A percentile compares a stretch with the other conserved stretches of the same genome.
Conservation (phyloP, 441 rosid genomes). For the Gossypium davidsonii region DNA sequence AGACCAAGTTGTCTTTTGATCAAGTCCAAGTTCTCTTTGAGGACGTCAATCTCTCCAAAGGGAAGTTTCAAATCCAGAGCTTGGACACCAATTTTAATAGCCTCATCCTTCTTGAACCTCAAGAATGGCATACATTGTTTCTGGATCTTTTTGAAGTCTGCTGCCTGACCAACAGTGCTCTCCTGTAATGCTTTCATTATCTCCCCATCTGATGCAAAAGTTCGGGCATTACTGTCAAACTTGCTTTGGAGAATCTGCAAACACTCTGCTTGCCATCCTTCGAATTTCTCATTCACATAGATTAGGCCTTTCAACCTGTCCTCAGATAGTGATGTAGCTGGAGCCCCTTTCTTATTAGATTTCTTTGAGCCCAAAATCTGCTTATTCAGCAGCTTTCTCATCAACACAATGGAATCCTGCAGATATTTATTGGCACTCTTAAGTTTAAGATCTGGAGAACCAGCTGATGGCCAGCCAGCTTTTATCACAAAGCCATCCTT, state of each 20-base stretch:
- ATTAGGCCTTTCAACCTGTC: constrained; percentile 52
- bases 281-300: constrained; percentile 73
- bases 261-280: constrained; percentile 89
- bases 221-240: constrained; percentile 32
- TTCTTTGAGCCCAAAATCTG: constrained; percentile 34
- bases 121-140: constrained; percentile 87
- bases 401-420: constrained; percentile 68
- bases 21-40: constrained; percentile 61
- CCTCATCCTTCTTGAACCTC: constrained; percentile 81
- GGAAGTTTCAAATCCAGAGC: constrained; percentile 76
- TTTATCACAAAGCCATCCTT: constrained; percentile 67
- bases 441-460: constrained; percentile 61
- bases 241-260: constrained; percentile 59
- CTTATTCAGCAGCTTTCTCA: constrained; percentile 75
- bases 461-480: constrained; percentile 86
- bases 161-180: constrained; percentile 45
- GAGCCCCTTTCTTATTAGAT: constrained; percentile 12
- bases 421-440: constrained; percentile 82
- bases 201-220: constrained; percentile 58
- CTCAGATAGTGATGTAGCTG: constrained; percentile 1
- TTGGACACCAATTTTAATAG: constrained; percentile 50
- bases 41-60: constrained; percentile 82
- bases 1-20: constrained; percentile 74
- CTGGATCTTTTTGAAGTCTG: constrained; percentile 55
- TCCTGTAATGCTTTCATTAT: constrained; percentile 48